Evolutionary conservation across 2,329 filamentous ascomycete genomes (phyloP).

Genomic region (Basipetospora chlamydospora): DNA sequence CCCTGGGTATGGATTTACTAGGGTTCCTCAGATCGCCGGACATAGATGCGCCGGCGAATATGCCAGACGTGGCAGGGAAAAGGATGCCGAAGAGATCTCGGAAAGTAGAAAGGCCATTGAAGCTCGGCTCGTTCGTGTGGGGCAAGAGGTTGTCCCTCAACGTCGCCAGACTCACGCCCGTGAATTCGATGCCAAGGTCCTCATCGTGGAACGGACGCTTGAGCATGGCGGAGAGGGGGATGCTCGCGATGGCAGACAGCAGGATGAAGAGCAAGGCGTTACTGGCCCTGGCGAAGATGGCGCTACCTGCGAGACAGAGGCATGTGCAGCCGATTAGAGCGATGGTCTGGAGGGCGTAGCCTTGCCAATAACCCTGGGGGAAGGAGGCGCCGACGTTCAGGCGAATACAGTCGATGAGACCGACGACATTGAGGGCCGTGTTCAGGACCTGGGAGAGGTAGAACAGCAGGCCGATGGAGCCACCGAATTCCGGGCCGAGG

Average conservation of each 20-base stretch:
- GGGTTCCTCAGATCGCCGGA: conserved; percentile 73
- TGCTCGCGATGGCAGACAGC: conserved; percentile 61
- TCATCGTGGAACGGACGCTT: conserved; percentile 51
- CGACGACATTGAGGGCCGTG: conserved; percentile 75
- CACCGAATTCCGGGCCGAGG: conserved; percentile 76
- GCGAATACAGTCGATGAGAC: conserved; percentile 67
- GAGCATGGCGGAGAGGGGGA: conserved; percentile 63
- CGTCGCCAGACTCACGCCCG: conserved; percentile 57
- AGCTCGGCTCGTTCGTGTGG: conserved; percentile 46
- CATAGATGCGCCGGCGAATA: conserved; percentile 70
- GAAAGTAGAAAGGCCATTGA: conserved; percentile 53
- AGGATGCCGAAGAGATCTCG: conserved; percentile 75
- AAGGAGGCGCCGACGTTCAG: conserved; percentile 58
- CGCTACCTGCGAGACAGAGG: conserved; percentile 66
- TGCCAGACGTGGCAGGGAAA: conserved; percentile 52
- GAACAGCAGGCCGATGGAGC: conserved; percentile 76
- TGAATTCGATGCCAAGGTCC: conserved; percentile 55
- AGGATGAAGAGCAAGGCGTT: conserved; percentile 61
- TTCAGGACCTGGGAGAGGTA: conserved; percentile 85
- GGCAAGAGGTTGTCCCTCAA: conserved; percentile 63
- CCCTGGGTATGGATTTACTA: conserved; percentile 70
- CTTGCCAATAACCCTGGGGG: conserved; percentile 59
- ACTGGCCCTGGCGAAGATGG: conserved; percentile 66
- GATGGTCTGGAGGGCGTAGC: conserved; percentile 60
- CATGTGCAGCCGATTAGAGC: conserved; percentile 57